These are phyloP conservation scores for Aureobasidium sp. DNA, from an alignment of 2,329 filamentous ascomycete species.

Conservation along the genomic window DNA sequence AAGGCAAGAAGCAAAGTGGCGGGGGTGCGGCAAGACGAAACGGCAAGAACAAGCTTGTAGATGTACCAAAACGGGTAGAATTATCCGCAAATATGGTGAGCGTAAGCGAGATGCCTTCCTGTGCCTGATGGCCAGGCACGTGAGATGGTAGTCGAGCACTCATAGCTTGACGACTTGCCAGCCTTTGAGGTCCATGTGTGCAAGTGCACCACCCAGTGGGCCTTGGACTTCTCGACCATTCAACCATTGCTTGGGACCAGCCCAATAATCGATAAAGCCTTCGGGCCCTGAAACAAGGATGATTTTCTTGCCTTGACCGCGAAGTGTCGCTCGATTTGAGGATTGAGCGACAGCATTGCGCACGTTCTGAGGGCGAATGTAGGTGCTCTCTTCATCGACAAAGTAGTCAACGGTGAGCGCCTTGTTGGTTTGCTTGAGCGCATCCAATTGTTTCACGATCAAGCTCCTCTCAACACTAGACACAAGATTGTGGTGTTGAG, in stretches of 20 bases:
- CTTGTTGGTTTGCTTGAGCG: conserved; percentile 56
- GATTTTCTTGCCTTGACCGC: conserved; percentile 44
- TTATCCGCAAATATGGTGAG: background rate
- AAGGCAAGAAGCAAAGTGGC: background rate
- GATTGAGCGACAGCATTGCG: conserved; percentile 17
- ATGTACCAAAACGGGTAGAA: background rate
- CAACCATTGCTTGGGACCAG: conserved; percentile 70
- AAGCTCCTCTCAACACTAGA: conserved; percentile 37
- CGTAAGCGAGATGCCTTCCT: background rate
- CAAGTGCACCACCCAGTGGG: conserved; percentile 58
- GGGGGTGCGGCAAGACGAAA: background rate
- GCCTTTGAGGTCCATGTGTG: conserved; percentile 47
- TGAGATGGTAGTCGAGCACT: conserved; percentile 7
- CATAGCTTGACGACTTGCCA: conserved; percentile 53
- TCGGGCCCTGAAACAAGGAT: conserved; percentile 86
- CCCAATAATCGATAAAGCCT: conserved; percentile 74
- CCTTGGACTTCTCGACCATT: conserved; percentile 68
- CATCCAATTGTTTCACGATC: conserved; percentile 62
- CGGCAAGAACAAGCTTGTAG: background rate
- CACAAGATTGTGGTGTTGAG: conserved; percentile 1
- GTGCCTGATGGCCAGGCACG: background rate
- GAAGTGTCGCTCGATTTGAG: conserved; percentile 7
- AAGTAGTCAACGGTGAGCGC: conserved; percentile 56
- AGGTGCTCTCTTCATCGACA: conserved; percentile 68
- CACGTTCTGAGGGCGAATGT: conserved; percentile 43